Evolutionary conservation across 768 basidiomycete genomes (phyloP).

Genomic region (Collybia sordida): DNA sequence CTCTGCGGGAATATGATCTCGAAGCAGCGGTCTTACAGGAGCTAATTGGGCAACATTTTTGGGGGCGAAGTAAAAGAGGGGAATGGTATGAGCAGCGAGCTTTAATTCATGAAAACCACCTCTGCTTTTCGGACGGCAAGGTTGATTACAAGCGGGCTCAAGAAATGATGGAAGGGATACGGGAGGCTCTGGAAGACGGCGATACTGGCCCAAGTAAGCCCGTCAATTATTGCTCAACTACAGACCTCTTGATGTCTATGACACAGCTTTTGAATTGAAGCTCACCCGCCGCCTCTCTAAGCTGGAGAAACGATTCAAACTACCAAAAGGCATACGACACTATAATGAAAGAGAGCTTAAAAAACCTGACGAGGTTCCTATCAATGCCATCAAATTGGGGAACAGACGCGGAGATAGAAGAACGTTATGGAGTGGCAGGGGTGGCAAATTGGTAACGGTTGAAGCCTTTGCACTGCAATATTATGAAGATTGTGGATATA

Average conservation of each 20-base stretch:
- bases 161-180: constrained; percentile 56
- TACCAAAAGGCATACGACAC: constrained; percentile 50
- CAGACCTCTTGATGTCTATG: background rate
- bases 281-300: constrained; percentile 68
- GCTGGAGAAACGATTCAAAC: constrained; percentile 71
- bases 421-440: constrained; percentile 75
- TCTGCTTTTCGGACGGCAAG: constrained; percentile 38
- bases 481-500: constrained; percentile 78
- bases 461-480: constrained; percentile 81
- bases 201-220: constrained; percentile 80
- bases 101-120: constrained; percentile 69
- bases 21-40: constrained; percentile 67
- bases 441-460: constrained; percentile 70
- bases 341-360: constrained; percentile 40
- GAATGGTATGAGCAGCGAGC: constrained; percentile 88
- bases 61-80: constrained; percentile 81
- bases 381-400: constrained; percentile 30
- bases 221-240: background rate
- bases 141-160: constrained; percentile 39
- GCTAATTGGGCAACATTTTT: constrained; percentile 71
- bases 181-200: constrained; percentile 67
- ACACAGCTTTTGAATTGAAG: constrained; percentile 72
- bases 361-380: constrained; percentile 25
- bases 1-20: constrained; percentile 59
- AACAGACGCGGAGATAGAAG: constrained; percentile 33